A percentile compares a stretch with the other conserved stretches of the same genome.
Evolutionary conservation across 495 filamentous ascomycete species (phyloP).

Genomic region (Corynascus novoguineensis): DNA sequence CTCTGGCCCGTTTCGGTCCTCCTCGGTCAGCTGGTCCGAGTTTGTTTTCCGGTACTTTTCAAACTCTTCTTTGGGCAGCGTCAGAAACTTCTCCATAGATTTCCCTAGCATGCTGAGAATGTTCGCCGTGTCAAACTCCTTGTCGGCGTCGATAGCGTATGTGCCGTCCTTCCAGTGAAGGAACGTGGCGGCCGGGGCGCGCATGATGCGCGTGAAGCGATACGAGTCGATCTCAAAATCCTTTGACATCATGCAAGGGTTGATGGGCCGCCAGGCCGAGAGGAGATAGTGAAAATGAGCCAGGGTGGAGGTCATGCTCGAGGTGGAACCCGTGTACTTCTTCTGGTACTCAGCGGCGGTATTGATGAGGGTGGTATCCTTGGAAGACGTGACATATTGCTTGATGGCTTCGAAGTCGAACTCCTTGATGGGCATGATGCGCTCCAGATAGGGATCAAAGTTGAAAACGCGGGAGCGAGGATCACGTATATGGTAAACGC

Average conservation of each 20-base stretch:
- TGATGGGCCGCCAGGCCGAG: constrained; percentile 72
- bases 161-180: constrained; percentile 75
- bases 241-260: constrained; percentile 57
- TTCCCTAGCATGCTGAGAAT: constrained; percentile 86
- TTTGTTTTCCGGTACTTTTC: constrained; percentile 71
- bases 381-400: constrained; percentile 82
- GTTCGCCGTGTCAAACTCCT: constrained; percentile 80
- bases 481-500: constrained; percentile 87
- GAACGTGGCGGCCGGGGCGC: constrained; percentile 73
- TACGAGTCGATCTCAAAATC: constrained; percentile 53
- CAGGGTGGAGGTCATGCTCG: constrained; percentile 85
- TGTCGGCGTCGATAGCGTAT: constrained; percentile 98
- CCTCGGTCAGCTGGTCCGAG: constrained; percentile 57
- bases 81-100: constrained; percentile 96
- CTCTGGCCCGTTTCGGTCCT: constrained; percentile 61
- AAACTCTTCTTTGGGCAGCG: constrained; percentile 69
- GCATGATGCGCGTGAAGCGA: constrained; percentile 66
- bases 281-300: constrained; percentile 91
- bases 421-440: constrained; percentile 84
- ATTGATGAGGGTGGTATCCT: constrained; percentile 60
- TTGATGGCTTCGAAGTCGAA: constrained; percentile 87
- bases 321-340: constrained; percentile 91
- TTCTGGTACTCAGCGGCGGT: constrained; percentile 62
- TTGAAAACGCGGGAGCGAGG: constrained; percentile 84
- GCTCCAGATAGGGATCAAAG: constrained; percentile 88